These are phyloP conservation scores for Xerocomus amazonicus DNA, from an alignment of 1,284 basidiomycete species.

Conservation along the genomic window DNA sequence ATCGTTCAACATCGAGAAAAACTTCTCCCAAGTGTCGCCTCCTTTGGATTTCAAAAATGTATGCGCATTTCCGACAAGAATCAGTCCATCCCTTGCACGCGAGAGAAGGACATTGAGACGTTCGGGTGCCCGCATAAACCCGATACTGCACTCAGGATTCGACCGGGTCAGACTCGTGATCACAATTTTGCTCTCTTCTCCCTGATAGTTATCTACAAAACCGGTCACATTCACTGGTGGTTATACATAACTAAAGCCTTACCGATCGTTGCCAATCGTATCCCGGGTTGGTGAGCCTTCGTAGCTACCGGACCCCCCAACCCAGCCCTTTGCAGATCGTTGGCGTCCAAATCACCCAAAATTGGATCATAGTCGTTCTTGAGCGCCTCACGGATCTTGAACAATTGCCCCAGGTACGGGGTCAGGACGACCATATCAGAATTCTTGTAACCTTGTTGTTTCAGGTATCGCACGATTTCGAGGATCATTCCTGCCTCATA, in stretches of 20 bases:
- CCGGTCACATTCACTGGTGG: background rate
- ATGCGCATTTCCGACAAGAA: slow-evolving; percentile 59
- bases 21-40: slow-evolving; percentile 48
- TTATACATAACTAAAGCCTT: slow-evolving; percentile 4
- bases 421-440: slow-evolving; percentile 59
- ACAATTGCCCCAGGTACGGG: slow-evolving; percentile 65
- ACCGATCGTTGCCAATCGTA: slow-evolving; percentile 64
- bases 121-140: slow-evolving; percentile 64
- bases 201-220: slow-evolving; percentile 58
- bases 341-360: slow-evolving; percentile 58
- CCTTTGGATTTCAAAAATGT: slow-evolving; percentile 55
- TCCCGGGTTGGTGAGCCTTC: slow-evolving; percentile 35
- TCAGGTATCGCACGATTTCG: slow-evolving; percentile 61
- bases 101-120: slow-evolving; percentile 67
- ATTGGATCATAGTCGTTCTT: slow-evolving; percentile 52
- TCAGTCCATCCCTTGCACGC: slow-evolving; percentile 55
- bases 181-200: slow-evolving; percentile 66
- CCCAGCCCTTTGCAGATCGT: slow-evolving; percentile 55
- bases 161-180: slow-evolving; percentile 59
- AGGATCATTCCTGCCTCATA: slow-evolving; percentile 60
- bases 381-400: slow-evolving; percentile 43
- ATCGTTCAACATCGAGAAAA: slow-evolving; percentile 43
- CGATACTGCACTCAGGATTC: slow-evolving; percentile 52
- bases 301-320: slow-evolving; percentile 37
- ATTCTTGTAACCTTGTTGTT: slow-evolving; percentile 62